These are phyloP conservation scores for Arthrinium phaeospermum DNA, from an alignment of 2,329 filamentous ascomycete species.

Conservation along the genomic window DNA sequence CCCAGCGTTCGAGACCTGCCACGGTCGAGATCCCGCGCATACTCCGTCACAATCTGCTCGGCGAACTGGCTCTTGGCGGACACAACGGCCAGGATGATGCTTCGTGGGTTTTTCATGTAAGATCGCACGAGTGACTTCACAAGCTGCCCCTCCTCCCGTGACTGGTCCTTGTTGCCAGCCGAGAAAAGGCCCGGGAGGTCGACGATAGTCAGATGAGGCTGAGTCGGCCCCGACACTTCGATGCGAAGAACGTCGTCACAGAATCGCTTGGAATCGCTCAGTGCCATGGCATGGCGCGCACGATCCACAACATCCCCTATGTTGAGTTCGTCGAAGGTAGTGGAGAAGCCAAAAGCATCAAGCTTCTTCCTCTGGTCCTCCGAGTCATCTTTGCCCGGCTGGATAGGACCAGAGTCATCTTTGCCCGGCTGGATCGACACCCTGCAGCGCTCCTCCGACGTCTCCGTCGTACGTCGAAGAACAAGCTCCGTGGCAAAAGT, in stretches of 20 bases:
- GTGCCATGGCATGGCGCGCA: conserved; percentile 38
- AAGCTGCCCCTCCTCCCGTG: conserved; percentile 45
- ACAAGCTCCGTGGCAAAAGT: conserved; percentile 67
- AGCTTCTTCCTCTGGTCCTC: conserved; percentile 32
- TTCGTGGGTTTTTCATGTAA: conserved; percentile 61
- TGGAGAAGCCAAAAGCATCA: conserved; percentile 22
- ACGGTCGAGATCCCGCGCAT: conserved; percentile 42
- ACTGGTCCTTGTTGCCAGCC: conserved; percentile 49
- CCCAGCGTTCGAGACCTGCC: conserved; percentile 50
- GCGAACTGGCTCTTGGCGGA: conserved; percentile 60
- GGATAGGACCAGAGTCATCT: conserved; percentile 40
- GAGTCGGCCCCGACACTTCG: conserved; percentile 50
- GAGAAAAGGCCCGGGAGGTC: conserved; percentile 62
- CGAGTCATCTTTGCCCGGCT: conserved; percentile 37
- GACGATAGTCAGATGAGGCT: conserved; percentile 60
- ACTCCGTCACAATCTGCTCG: conserved; percentile 59
- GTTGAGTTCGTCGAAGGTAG: conserved; percentile 26
- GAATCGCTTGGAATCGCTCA: conserved; percentile 39
- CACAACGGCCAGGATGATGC: conserved; percentile 64
- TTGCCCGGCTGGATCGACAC: conserved; percentile 41
- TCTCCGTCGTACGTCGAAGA: conserved; percentile 48
- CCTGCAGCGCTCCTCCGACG: conserved; percentile 35
- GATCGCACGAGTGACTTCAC: conserved; percentile 52
- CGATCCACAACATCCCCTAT: conserved; percentile 41
- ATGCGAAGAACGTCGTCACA: conserved; percentile 51